Base-by-base conservation (phyloP, 768 basidiomycete species). In the Rhizopogon rudus region DNA sequence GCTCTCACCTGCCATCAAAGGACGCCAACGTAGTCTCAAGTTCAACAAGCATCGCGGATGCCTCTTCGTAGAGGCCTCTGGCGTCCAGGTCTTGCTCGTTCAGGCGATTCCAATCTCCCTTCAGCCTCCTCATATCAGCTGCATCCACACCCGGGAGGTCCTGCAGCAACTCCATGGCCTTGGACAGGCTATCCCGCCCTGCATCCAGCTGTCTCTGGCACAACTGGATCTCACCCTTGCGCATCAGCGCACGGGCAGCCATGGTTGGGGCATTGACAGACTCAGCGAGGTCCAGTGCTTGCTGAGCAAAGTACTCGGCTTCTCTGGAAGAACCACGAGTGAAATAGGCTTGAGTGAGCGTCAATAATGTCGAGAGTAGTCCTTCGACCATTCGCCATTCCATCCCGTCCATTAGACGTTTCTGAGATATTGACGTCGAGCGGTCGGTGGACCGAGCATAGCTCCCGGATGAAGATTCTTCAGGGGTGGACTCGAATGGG, bases 351-450 rank as follows among this genome's bases (percentile, higher is more conserved):
- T 82, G 77, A 0, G 81, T 75, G 6, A 96, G 73, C 2, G 82
- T 75, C 55, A 95, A 80, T 3, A 90, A 71, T 0, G 85, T 83
- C 0, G 74, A 71, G 5, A 93, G 71, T 5, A 96, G 77, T 10
- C 83, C 85, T 61, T 90, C 83, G 3, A 86, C 81, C 10, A 93
- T 74, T 1, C 86, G 78, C 91, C 91, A 94, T 59, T 91, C 85
- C 8, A 88, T 55, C 1, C 81, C 81, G 52, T 83, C 78, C 41
- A 82, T 70, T 41, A 75, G 70, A n/a, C 58, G 59, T 10, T 44
- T 29, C 4, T 57, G 7, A 10, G 50, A 58, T 39, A 56, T 60
- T 12, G 62, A 58, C 16, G 51, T 54, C 13, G 68, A 59, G 16
- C 69, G 61, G 12, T 71, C 64, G 10, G 64, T 65, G 0, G 74